Base-by-base conservation (phyloP, 2,329 filamentous ascomycete species). In the Fusarium coffeatum region DNA sequence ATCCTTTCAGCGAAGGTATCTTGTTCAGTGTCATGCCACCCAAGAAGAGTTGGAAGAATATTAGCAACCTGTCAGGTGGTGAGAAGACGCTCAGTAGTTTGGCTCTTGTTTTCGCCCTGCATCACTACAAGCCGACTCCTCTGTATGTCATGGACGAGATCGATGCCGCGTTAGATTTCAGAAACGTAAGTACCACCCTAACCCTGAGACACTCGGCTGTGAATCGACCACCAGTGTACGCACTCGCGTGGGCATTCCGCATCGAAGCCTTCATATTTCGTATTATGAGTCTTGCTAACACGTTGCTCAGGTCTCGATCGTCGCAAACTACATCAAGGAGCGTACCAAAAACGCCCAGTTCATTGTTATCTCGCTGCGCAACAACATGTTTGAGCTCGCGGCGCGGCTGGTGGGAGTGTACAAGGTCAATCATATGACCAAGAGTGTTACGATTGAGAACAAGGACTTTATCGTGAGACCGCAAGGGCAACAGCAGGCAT, bases 11-110 rank as follows among this genome's bases (percentile, higher is more conserved):
- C 9, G 96, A 99, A 81, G 96, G 96, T 27, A 98, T 99, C 68
- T 80, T 98, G 49, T 99, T 99, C 84, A 95, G 91, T 59, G 97
- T 99, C 72, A 99, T 99, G 96, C 97, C 96, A 53, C 96, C 96
- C 15, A 99, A 99, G 88, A 99, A 99, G 87, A 96, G 92, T 77
- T 99, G 97, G 97, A 99, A 98, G 87, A 99, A 98, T 79, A 99
- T 99, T 78, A 91, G 92, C 77, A 98, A 99, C 79, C 79, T 99
- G 73, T 95, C 92, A 32, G 96, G 96, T 84, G 96, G 96, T 69
- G 96, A 99, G 83, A 99, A 99, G 88, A 99, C 96, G 40, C 83
- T 99, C 67, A 96, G 92, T 72, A 95, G 92, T 80, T 82, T 99
- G 81, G 96, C 96, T 23, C 83, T 99, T 60, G 96, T 99, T n/a